Base-by-base conservation (phyloP, 1,284 basidiomycete species). In the Cryptococcus sp. region DNA sequence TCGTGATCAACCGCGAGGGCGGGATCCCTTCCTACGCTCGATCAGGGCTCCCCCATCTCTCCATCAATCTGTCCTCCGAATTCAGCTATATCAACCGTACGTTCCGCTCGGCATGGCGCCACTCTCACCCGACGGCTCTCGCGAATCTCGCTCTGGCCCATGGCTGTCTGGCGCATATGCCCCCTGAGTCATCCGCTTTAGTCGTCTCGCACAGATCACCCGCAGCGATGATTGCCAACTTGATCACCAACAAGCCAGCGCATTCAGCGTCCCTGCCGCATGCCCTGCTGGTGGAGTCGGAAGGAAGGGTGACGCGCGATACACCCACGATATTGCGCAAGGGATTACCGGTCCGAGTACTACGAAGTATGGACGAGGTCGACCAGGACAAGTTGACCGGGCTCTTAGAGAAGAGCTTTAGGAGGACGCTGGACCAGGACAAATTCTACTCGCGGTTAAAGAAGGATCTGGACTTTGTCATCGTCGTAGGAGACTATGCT, bases 201-300 rank as follows among this genome's bases (percentile, higher is more conserved):
- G 89, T 99, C 84, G 96, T 98, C 52, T 96, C 93, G 15, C 96
- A 99, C 80, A 91, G 94, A 39, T 96, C 93, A 1, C 92, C 94
- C 0, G 91, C 90, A 58, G 91, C 91, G 2, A 86, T 99, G 61
- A 98, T 99, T 68, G 95, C 87, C 47, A 98, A 99, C 77, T 84
- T 99, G 46, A 95, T 99, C 74, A 99, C 96, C 50, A 99, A 99
- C 80, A 96, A 95, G 75, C 96, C 96, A 1, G 93, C 93, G 1
- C 87, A 97, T 67, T 94, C 91, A 66, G 96, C 95, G 2, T 93
- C 91, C 60, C 83, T 99, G 25, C 93, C 95, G 38, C 93, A 97
- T 68, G 90, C 93, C 3, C 84, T 98, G 10, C 84, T 99, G 31
- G 88, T 91, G 64, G 76, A 78, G 54, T 86, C 87, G 19, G 89